Conservation (phyloP, 2,329 filamentous ascomycete genomes). For the Fusarium neocosmosporiellum region DNA sequence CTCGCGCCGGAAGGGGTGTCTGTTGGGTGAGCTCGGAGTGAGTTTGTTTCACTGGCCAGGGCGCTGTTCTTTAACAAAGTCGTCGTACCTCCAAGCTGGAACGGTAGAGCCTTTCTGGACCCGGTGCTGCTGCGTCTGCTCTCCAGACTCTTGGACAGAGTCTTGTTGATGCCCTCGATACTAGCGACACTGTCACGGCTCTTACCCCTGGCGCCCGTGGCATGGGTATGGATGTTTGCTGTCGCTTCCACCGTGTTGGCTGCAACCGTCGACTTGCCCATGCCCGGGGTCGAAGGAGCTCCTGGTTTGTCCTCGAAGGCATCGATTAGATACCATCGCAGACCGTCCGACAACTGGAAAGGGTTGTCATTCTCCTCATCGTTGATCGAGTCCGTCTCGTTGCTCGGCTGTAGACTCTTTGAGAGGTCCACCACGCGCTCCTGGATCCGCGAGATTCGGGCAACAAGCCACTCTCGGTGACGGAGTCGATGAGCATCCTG, state of each 20-base stretch:
- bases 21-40: constrained; percentile 61
- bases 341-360: constrained; percentile 93
- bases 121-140: constrained; percentile 89
- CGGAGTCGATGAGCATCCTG: constrained; percentile 88
- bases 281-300: constrained; percentile 89
- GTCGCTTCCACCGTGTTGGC: constrained; percentile 88
- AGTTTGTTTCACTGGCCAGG: constrained; percentile 69
- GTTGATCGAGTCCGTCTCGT: constrained; percentile 62
- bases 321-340: constrained; percentile 96
- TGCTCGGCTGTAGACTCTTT: constrained; percentile 71
- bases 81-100: constrained; percentile 58
- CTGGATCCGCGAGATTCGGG: constrained; percentile 90
- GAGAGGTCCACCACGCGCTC: constrained; percentile 94
- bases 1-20: constrained; percentile 54
- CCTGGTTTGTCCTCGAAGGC: constrained; percentile 92
- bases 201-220: constrained; percentile 58
- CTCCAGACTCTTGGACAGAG: constrained; percentile 87
- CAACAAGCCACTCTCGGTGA: constrained; percentile 94
- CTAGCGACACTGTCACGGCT: constrained; percentile 61
- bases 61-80: constrained; percentile 61
- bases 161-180: constrained; percentile 80
- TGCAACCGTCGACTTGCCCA: constrained; percentile 92
- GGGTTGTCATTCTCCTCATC: constrained; percentile 92
- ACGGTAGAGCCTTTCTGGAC: constrained; percentile 79
- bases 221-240: constrained; percentile 73